A percentile compares a stretch with the other conserved stretches of the same genome.
Conservation (phyloP, 2,329 filamentous ascomycete species). For the Xylariaceae sp. region DNA sequence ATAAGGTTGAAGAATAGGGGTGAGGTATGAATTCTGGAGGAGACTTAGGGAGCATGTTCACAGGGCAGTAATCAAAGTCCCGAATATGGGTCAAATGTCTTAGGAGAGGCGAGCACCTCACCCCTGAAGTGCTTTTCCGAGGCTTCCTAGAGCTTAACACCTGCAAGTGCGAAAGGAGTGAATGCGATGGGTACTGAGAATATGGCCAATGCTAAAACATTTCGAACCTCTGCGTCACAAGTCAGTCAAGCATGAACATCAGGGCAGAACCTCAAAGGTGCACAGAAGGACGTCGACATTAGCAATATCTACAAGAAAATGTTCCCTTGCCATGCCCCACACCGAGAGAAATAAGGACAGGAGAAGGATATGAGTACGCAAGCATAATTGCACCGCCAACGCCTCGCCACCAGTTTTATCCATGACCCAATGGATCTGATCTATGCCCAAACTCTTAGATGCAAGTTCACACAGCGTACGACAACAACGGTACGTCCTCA, state of each 20-base stretch:
- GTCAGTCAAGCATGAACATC: neutral
- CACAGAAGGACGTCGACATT: conserved; percentile 7
- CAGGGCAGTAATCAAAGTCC: too few species aligned
- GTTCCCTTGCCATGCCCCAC: conserved; percentile 1
- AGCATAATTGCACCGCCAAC: conserved; percentile 13
- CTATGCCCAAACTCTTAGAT: conserved; percentile 11
- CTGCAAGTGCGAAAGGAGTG: neutral
- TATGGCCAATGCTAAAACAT: neutral
- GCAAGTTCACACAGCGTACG: conserved; percentile 13
- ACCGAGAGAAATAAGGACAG: neutral
- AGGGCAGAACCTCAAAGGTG: neutral
- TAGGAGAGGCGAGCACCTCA: neutral
- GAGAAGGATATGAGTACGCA: conserved; percentile 3
- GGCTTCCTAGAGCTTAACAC: neutral
- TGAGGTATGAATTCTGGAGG: neutral
- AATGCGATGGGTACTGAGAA: neutral
- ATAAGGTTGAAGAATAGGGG: conserved; percentile 35
- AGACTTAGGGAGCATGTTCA: too few species aligned
- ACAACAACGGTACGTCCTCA: conserved; percentile 4
- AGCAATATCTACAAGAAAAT: conserved; percentile 18
- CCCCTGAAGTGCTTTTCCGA: neutral
- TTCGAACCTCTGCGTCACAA: neutral
- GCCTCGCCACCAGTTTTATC: conserved; percentile 14
- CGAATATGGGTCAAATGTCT: too few species aligned
- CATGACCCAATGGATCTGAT: conserved; percentile 10